Percentiles rank a stretch among this genome's conserved stretches.
Conservation (phyloP, 257 asterid species). For the Solanum corneliomulleri region DNA sequence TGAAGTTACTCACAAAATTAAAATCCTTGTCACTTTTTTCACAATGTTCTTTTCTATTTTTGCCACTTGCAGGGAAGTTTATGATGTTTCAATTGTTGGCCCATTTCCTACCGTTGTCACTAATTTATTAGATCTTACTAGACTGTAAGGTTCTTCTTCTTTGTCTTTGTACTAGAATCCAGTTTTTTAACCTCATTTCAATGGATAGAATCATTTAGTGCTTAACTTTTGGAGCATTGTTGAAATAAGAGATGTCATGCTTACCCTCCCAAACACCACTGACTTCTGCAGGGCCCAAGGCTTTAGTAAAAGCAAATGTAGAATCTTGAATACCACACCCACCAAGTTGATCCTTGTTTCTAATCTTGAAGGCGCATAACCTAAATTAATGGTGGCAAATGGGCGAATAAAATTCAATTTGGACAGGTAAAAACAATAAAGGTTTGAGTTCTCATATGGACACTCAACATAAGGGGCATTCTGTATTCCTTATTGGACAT, state of each 20-base stretch:
- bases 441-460: background rate
- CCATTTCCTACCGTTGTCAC: conserved; percentile 96
- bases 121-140: conserved; percentile 67
- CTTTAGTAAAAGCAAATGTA: conserved; percentile 72
- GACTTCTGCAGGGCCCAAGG: conserved; percentile 34
- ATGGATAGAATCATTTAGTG: background rate
- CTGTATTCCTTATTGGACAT: background rate
- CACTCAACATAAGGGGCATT: background rate
- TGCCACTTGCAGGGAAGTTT: conserved; percentile 73
- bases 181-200: background rate
- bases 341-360: conserved; percentile 91
- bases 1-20: background rate
- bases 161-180: background rate
- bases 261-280: conserved; percentile 52
- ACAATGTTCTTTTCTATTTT: conserved; percentile 1
- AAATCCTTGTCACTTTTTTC: background rate
- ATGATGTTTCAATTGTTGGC: conserved; percentile 94
- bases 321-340: conserved; percentile 83
- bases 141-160: background rate
- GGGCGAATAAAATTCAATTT: background rate
- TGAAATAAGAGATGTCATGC: conserved; percentile 27
- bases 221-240: conserved; percentile 20
- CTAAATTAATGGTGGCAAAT: conserved; percentile 13
- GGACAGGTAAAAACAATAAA: background rate
- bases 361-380: conserved; percentile 19